Percentiles rank a stretch among this genome's conserved stretches.
phyloP scores from a whole-genome alignment of 1,284 basidiomycete genomes.

The Xerocomus amazonicus region DNA sequence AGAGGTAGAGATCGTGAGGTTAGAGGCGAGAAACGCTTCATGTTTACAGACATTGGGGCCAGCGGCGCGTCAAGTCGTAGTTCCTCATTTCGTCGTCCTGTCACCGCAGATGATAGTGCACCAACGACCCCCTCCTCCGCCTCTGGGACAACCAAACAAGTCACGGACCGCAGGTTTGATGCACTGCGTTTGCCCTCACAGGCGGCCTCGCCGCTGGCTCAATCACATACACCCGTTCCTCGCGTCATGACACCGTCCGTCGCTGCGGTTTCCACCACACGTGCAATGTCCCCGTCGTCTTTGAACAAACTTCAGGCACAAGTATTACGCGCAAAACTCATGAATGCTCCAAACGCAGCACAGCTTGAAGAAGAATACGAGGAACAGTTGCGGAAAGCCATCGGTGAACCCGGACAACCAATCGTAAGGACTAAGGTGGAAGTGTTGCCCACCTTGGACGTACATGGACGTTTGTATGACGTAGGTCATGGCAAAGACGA shows the following conservation, averaged over 20 bases:
- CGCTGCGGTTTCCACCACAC: conserved; percentile 35
- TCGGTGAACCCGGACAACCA: conserved; percentile 42
- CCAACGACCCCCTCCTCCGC: conserved; percentile 58
- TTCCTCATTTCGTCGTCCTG: conserved; percentile 73
- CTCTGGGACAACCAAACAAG: conserved; percentile 33
- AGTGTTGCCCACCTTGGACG: conserved; percentile 89
- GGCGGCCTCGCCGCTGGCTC: conserved; percentile 45
- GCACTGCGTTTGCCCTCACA: conserved; percentile 54
- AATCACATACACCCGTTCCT: conserved; percentile 79
- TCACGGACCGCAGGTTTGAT: conserved; percentile 49
- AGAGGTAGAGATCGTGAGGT: conserved; percentile 35
- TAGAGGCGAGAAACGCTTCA: conserved; percentile 54
- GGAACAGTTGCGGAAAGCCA: conserved; percentile 49
- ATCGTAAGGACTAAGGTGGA: conserved; percentile 63
- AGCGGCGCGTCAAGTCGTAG: conserved; percentile 72
- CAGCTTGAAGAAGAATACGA: conserved; percentile 85
- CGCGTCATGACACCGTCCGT: conserved; percentile 79
- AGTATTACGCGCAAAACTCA: conserved; percentile 87
- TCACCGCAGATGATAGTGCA: conserved; percentile 46
- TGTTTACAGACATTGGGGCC: conserved; percentile 61
- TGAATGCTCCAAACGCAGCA: conserved; percentile 69
- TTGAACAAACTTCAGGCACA: conserved; percentile 93
- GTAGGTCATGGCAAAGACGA: conserved; percentile 72
- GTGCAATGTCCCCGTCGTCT: conserved; percentile 66
- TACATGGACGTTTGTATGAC: conserved; percentile 84